Conservation (phyloP, 73 alveolate species). For the Symbiodinium pilosum region DNA sequence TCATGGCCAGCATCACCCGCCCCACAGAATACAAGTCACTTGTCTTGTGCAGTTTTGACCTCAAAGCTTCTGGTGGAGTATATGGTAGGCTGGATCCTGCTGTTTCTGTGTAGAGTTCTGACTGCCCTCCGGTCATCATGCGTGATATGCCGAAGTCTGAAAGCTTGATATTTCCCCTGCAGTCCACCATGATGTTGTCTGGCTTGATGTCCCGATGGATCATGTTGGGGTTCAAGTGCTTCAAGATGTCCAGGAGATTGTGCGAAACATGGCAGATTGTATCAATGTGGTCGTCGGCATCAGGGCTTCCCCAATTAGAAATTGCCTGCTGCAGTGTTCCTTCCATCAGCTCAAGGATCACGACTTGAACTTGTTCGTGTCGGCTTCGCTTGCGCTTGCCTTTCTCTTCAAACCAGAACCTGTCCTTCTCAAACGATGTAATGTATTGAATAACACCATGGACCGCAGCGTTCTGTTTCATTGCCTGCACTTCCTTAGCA, state of each 20-base stretch:
- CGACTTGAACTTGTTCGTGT: background rate
- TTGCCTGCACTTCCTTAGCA: background rate
- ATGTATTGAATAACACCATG: constrained; percentile 19
- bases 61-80: background rate
- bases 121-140: background rate
- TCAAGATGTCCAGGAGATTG: background rate
- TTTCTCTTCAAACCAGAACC: background rate
- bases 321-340: constrained; percentile 32
- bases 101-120: background rate
- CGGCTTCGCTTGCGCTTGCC: background rate
- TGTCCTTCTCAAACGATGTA: background rate
- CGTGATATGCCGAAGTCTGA: background rate
- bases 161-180: background rate
- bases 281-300: background rate
- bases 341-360: constrained; percentile 44
- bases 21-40: background rate
- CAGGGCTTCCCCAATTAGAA: background rate
- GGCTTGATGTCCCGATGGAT: background rate
- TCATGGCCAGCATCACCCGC: background rate
- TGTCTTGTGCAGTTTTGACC: background rate
- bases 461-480: constrained; percentile 20
- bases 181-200: background rate
- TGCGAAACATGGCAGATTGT: background rate
- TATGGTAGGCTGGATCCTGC: background rate
- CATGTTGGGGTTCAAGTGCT: background rate